Conservation (phyloP, 345 rosid species). For the Hibiscus mutabilis region DNA sequence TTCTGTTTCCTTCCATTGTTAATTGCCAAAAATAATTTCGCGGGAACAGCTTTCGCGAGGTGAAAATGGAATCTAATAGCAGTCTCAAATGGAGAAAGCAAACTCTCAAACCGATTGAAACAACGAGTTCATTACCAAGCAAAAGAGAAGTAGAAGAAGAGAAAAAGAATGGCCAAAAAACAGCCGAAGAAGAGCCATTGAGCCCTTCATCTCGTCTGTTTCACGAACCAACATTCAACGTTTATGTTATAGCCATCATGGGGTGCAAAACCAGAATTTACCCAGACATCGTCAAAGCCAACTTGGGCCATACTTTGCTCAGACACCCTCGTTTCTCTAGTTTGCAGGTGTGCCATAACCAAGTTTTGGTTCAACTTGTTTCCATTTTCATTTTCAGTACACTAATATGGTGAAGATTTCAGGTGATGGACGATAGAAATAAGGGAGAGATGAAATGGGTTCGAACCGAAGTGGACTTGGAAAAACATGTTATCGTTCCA, state of each 20-base stretch:
- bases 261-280: constrained; percentile 41
- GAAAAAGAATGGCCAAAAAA: not conserved
- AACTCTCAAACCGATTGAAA: constrained; percentile 4
- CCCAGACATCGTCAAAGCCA: constrained; percentile 35
- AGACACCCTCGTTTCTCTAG: constrained; percentile 86
- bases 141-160: not conserved
- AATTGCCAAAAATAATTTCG: not conserved
- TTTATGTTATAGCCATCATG: constrained; percentile 15
- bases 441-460: constrained; percentile 30
- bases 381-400: too few relatives aligned
- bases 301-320: constrained; percentile 46
- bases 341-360: constrained; percentile 23
- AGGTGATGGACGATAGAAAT: constrained; percentile 23
- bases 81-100: constrained; percentile 4
- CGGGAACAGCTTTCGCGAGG: not conserved
- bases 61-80: not conserved
- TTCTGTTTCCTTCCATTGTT: not conserved
- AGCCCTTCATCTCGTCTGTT: constrained; percentile 58
- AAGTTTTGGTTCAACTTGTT: not conserved
- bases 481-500: constrained; percentile 30
- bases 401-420: not conserved
- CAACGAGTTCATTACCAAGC: not conserved
- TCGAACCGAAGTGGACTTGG: constrained; percentile 26
- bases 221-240: constrained; percentile 45
- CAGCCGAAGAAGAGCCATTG: constrained; percentile 29